A percentile compares a stretch with the other conserved stretches of the same genome.
Conservation (phyloP, 2,329 filamentous ascomycete genomes). For the Myriangium duriaei region DNA sequence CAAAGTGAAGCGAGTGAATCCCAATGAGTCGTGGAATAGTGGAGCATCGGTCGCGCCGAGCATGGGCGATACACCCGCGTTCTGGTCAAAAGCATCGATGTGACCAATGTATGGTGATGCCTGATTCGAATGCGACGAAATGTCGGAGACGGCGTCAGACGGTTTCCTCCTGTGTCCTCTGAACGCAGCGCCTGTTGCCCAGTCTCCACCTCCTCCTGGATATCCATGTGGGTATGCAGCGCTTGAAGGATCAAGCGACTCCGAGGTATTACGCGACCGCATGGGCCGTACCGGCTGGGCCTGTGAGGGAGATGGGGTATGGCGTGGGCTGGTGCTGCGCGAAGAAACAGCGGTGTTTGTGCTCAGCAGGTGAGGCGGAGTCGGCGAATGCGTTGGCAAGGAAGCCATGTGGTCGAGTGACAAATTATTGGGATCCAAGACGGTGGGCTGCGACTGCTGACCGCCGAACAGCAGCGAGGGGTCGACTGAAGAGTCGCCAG, state of each 20-base stretch:
- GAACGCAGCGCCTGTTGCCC: conserved; percentile 50
- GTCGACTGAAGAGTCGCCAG: conserved; percentile 45
- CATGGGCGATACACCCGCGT: conserved; percentile 66
- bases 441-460: conserved; percentile 28
- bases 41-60: conserved; percentile 58
- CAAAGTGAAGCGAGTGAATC: conserved; percentile 60
- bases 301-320: conserved; percentile 42
- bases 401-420: conserved; percentile 39
- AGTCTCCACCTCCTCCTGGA: conserved; percentile 38
- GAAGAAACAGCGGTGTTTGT: conserved; percentile 41
- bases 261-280: conserved; percentile 43
- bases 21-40: conserved; percentile 66
- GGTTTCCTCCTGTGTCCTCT: conserved; percentile 71
- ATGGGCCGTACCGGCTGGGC: conserved; percentile 39
- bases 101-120: conserved; percentile 72
- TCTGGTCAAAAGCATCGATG: conserved; percentile 66
- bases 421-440: conserved; percentile 31
- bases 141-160: conserved; percentile 78
- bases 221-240: conserved; percentile 42
- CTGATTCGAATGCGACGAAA: conserved; percentile 60
- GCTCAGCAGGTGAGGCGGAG: conserved; percentile 44
- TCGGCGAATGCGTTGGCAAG: conserved; percentile 37
- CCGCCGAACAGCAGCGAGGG: conserved; percentile 46
- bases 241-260: conserved; percentile 47
- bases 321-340: conserved; percentile 39